These are phyloP conservation scores for Stellera chamaejasme DNA, from an alignment of 345 rosid species.

Conservation along the genomic window DNA sequence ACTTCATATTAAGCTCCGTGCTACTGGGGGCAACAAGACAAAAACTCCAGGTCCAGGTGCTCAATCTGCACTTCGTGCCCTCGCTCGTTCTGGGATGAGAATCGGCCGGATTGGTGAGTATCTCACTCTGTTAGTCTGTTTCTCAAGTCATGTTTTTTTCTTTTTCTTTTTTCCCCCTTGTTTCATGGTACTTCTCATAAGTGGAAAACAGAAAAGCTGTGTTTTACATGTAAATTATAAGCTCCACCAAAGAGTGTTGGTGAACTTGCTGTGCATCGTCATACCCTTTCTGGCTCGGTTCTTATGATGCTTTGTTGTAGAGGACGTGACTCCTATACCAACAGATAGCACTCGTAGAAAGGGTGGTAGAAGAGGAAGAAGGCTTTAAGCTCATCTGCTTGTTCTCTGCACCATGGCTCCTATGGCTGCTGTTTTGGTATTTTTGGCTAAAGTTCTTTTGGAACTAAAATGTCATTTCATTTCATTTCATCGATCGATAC, in stretches of 20 bases:
- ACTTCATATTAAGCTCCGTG: conserved; percentile 82
- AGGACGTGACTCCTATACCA: conserved; percentile 58
- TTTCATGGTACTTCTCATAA: too few species aligned
- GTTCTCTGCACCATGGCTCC: too few species aligned
- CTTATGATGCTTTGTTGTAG: not conserved
- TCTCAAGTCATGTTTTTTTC: not conserved
- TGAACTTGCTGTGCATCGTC: too few species aligned
- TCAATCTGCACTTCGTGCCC: conserved; percentile 85
- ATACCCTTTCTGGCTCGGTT: too few species aligned
- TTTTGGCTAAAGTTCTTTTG: too few species aligned
- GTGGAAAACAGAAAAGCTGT: too few species aligned
- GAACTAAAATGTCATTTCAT: too few species aligned
- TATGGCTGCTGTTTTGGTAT: too few species aligned
- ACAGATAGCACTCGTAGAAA: conserved; percentile 56
- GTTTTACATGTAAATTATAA: too few species aligned
- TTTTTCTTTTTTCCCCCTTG: not conserved
- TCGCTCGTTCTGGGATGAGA: conserved; percentile 94
- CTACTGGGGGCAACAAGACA: conserved; percentile 80
- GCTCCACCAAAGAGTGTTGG: too few species aligned
- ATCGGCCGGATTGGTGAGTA: conserved; percentile 79
- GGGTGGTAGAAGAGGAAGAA: conserved; percentile 65
- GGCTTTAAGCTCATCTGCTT: conserved; percentile 21
- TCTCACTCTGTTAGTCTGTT: too few species aligned
- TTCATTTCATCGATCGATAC: too few species aligned
- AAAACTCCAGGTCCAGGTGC: conserved; percentile 93